phyloP scores from a whole-genome alignment of 23 red algal species.

The Gracilaria gracilis region DNA sequence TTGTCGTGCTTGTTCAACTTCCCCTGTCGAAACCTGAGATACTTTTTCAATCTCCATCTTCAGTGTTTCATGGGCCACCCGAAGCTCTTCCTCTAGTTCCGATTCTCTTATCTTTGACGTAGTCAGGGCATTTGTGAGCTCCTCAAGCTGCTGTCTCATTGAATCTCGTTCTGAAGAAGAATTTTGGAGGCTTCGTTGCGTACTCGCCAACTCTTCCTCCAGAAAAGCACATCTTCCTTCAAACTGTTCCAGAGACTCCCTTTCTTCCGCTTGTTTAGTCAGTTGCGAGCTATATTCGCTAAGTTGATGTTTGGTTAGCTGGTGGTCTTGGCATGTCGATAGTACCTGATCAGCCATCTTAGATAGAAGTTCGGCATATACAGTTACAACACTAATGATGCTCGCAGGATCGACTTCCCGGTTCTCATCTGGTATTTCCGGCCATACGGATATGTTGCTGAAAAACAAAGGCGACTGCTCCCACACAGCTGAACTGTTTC shows the following conservation, averaged over 20 bases:
- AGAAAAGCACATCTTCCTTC: constrained; percentile 10
- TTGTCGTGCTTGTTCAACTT: not conserved
- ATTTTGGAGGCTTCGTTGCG: not conserved
- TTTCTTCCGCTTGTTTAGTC: not conserved
- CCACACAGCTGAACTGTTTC: not conserved
- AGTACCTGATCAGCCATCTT: not conserved
- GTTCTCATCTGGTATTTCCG: not conserved
- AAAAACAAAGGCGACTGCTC: not conserved
- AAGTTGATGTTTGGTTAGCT: constrained; percentile 28
- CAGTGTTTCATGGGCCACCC: constrained; percentile 2
- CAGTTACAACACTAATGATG: not conserved
- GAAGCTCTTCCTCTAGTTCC: constrained; percentile 27
- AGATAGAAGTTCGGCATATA: not conserved
- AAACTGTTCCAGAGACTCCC: not conserved
- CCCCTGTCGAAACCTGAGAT: not conserved
- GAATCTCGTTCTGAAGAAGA: not conserved
- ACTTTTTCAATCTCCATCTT: constrained; percentile 28
- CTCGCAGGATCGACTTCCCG: not conserved
- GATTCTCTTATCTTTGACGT: constrained; percentile 21
- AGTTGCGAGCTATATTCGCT: not conserved
- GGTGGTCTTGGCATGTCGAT: not conserved
- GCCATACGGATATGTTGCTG: not conserved
- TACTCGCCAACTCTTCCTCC: not conserved
- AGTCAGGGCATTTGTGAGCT: not conserved
- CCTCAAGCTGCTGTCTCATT: constrained; percentile 21